Percentiles rank a stretch among this genome's conserved stretches.
Conservation (phyloP, 441 rosid genomes). For the Syzygium syzygioides region DNA sequence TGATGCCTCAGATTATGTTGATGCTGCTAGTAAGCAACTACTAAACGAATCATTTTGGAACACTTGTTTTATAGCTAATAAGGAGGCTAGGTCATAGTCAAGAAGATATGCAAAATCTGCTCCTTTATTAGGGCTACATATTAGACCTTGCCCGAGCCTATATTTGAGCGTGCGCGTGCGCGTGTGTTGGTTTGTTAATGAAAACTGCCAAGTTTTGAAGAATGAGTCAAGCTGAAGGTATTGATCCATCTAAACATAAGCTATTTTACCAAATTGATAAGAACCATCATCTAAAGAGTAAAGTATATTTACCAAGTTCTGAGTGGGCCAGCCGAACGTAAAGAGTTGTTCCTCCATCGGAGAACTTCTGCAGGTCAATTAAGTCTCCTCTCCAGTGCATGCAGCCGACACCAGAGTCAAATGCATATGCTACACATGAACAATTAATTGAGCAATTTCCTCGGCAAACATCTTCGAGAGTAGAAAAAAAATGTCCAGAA, state of each 20-base stretch:
- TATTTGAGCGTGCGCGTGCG: neutral
- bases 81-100: neutral
- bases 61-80: neutral
- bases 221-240: neutral
- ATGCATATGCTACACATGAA: conserved; percentile 49
- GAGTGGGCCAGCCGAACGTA: too few relatives aligned
- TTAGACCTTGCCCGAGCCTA: neutral
- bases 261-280: neutral
- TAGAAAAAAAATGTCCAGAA: neutral
- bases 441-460: conserved; percentile 32
- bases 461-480: neutral
- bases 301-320: conserved; percentile 33
- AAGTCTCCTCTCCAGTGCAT: too few relatives aligned
- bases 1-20: neutral
- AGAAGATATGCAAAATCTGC: neutral
- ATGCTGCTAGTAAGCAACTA: neutral
- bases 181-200: neutral
- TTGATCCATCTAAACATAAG: neutral
- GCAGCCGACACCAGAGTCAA: too few relatives aligned
- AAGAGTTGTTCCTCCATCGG: too few relatives aligned
- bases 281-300: neutral
- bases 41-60: neutral
- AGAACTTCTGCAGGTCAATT: too few relatives aligned
- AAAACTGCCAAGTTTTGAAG: neutral
- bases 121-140: neutral